Conservation (phyloP, 345 rosid genomes). For the Lenwebbia sp. region DNA sequence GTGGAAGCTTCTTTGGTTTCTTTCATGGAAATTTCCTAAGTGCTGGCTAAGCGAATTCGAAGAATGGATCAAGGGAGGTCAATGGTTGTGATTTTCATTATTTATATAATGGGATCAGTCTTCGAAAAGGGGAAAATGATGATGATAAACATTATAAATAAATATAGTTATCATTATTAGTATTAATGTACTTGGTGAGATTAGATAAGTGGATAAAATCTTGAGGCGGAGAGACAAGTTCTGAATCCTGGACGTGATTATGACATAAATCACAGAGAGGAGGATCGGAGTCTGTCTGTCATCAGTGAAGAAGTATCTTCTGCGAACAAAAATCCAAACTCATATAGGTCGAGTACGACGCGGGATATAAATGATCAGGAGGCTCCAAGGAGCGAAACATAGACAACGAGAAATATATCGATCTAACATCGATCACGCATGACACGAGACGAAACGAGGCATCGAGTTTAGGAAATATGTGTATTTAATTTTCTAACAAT, state of each 20-base stretch:
- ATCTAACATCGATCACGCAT: rapidly evolving
- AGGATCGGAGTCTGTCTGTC: not conserved
- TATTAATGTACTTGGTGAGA: not conserved
- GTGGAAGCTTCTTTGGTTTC: not conserved
- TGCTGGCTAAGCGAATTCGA: not conserved
- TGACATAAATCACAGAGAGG: not conserved
- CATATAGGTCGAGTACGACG: too few species aligned
- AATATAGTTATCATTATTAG: too few species aligned
- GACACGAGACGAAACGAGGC: not conserved
- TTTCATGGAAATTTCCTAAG: not conserved
- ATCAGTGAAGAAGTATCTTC: not conserved
- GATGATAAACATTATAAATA: not conserved
- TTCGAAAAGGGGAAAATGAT: not conserved
- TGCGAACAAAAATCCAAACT: not conserved
- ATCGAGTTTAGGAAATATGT: not conserved
- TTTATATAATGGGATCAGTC: not conserved
- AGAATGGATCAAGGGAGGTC: not conserved
- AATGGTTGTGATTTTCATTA: not conserved
- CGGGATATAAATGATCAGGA: too few species aligned
- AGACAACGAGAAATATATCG: too few species aligned
- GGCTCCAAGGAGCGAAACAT: too few species aligned
- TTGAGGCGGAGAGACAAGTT: not conserved
- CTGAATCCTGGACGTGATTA: not conserved
- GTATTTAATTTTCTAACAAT: not conserved
- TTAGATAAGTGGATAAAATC: not conserved